These are phyloP conservation scores for Myxozyma neotropica DNA, from an alignment of 805 yeast genomes.

Conservation along the genomic window DNA sequence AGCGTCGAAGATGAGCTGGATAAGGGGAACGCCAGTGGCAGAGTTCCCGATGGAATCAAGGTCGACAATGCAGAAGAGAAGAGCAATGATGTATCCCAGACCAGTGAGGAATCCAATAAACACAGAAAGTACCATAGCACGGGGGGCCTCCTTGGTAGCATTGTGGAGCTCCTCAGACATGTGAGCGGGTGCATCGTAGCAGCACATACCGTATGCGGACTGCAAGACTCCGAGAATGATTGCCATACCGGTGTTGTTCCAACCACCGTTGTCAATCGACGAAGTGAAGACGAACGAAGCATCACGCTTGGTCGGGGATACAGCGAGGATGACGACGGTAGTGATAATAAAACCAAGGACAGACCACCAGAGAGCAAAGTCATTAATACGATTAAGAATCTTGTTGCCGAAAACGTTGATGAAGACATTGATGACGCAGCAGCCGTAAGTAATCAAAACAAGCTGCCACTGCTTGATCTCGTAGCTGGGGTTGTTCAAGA, in stretches of 20 bases:
- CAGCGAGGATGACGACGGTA: slow-evolving; percentile 28
- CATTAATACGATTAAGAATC: slow-evolving; percentile 32
- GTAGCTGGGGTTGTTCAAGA: slow-evolving; percentile 27
- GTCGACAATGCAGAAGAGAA: slow-evolving; percentile 42
- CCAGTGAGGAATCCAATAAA: slow-evolving; percentile 41
- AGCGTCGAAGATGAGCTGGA: slow-evolving; percentile 36
- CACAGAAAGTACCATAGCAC: slow-evolving; percentile 62
- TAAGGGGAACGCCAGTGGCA: slow-evolving; percentile 35
- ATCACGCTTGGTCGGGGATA: slow-evolving; percentile 26
- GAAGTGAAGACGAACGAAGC: slow-evolving; percentile 27
- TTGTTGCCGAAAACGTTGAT: slow-evolving; percentile 35
- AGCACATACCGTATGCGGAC: slow-evolving; percentile 57
- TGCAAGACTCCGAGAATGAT: slow-evolving; percentile 30
- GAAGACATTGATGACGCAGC: slow-evolving; percentile 16
- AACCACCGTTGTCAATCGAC: slow-evolving; percentile 20
- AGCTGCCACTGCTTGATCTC: slow-evolving; percentile 32
- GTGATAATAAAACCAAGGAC: slow-evolving; percentile 33
- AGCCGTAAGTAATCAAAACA: slow-evolving; percentile 32
- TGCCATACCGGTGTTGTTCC: slow-evolving; percentile 30
- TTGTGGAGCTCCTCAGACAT: slow-evolving; percentile 72
- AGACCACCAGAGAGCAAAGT: slow-evolving; percentile 38
- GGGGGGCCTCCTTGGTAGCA: slow-evolving; percentile 66
- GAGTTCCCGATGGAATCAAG: slow-evolving; percentile 34
- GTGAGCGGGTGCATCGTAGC: slow-evolving; percentile 75
- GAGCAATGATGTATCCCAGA: slow-evolving; percentile 40